Conservation (phyloP, 2,329 filamentous ascomycete genomes). For the Ophiostoma sp. region DNA sequence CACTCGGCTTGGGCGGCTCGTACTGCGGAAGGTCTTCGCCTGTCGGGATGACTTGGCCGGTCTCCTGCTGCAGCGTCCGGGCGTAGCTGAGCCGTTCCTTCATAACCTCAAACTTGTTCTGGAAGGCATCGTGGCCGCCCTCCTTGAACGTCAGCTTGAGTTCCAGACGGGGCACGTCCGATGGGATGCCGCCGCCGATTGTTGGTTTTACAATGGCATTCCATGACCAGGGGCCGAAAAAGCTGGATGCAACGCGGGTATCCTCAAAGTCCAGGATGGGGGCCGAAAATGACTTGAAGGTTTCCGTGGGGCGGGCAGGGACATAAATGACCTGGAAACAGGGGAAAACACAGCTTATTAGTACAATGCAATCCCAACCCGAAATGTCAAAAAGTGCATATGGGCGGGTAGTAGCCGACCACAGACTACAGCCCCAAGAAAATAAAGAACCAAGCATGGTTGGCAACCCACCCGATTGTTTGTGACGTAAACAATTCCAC, state of each 20-base stretch:
- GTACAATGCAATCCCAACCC: background rate
- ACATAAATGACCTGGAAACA: constrained; percentile 76
- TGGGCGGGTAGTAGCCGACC: background rate
- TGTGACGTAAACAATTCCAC: constrained; percentile 76
- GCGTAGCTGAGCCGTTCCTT: constrained; percentile 82
- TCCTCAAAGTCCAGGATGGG: constrained; percentile 87
- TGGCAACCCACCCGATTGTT: constrained; percentile 70
- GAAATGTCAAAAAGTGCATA: background rate
- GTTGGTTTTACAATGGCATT: constrained; percentile 77
- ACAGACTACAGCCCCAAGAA: background rate
- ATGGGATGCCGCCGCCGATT: constrained; percentile 77
- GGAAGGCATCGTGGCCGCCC: constrained; percentile 91
- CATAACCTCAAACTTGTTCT: constrained; percentile 76
- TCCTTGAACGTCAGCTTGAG: constrained; percentile 89
- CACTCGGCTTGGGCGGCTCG: constrained; percentile 53
- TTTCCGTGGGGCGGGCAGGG: constrained; percentile 65
- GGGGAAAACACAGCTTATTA: background rate
- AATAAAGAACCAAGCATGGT: background rate
- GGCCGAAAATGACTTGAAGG: constrained; percentile 83
- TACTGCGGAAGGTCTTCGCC: constrained; percentile 89
- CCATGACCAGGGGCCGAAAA: constrained; percentile 93
- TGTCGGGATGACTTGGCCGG: constrained; percentile 63
- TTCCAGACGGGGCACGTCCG: constrained; percentile 70
- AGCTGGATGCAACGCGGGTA: constrained; percentile 81
- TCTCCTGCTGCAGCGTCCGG: constrained; percentile 70